A percentile compares a stretch with the other conserved stretches of the same genome.
These are phyloP conservation scores for Hygrocybe coccinea DNA, from an alignment of 768 basidiomycete species.

Conservation along the genomic window DNA sequence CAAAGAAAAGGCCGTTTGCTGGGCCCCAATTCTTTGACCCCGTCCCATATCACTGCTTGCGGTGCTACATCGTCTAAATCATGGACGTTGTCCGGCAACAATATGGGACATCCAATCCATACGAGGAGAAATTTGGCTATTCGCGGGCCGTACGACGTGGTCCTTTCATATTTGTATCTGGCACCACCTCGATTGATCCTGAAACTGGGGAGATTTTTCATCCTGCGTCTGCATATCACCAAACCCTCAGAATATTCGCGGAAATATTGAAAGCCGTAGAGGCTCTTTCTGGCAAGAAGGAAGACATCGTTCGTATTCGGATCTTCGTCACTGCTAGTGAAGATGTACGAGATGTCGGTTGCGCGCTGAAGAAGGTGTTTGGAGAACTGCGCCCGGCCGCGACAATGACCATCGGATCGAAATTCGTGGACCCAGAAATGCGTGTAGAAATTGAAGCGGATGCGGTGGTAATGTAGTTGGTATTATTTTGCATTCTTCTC, in stretches of 20 bases:
- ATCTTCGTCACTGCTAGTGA: slow-evolving; percentile 45
- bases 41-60: neutral
- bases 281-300: slow-evolving; percentile 38
- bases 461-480: slow-evolving; percentile 33
- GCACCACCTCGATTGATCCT: slow-evolving; percentile 47
- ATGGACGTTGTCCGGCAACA: neutral
- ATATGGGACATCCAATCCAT: slow-evolving; percentile 43
- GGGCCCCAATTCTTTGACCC: no score
- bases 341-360: slow-evolving; percentile 36
- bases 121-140: slow-evolving; percentile 48
- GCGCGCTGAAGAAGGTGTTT: slow-evolving; percentile 41
- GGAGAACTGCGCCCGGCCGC: slow-evolving; percentile 44
- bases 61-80: neutral
- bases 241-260: slow-evolving; percentile 40
- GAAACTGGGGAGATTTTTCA: slow-evolving; percentile 36
- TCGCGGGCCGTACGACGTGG: slow-evolving; percentile 50
- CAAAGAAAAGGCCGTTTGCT: no score
- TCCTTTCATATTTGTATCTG: slow-evolving; percentile 49
- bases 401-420: slow-evolving; percentile 48
- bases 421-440: slow-evolving; percentile 45
- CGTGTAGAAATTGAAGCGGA: slow-evolving; percentile 55
- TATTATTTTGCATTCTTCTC: neutral
- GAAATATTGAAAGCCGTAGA: slow-evolving; percentile 43
- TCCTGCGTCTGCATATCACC: slow-evolving; percentile 43
- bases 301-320: slow-evolving; percentile 44